Evolutionary conservation across 1,139 yeast species (phyloP), one percentile per base, ranked within the genome.

Genomic region (Lodderomyces pseudojiufengensis): DNA sequence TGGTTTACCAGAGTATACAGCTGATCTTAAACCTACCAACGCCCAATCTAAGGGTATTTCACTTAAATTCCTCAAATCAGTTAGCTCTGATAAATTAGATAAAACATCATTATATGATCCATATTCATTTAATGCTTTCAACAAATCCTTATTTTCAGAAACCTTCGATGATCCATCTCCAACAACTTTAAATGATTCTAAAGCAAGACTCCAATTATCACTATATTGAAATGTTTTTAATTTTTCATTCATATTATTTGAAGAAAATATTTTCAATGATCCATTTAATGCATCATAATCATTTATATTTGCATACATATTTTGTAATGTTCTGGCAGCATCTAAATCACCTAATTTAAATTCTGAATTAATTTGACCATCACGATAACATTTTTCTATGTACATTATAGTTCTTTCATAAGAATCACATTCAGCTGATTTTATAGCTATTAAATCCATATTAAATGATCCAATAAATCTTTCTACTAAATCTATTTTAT

Each of bases 281-380:
- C 98, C 99, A 54, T 86, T 92, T 30, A 94, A 68, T 0, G 96
- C 81, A 62, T 94, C 99, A 31, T 83, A 75, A 54, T 94, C 98
- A 50, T 88, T 90, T 38, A 92, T 78, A 41, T 76, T 84, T 4
- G 95, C 84, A 55, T 92, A 94, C 68, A 90, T 84, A 21, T 75
- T 74, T 50, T 87, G 90, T 23, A 94, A 60, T 3, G 80, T 73
- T 2, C 67, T 55, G 9, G 76, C 70, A 36, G 77, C 66, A 16
- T 68, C 63, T n/a, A 65, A 43, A 32, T 61, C 50, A 9, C 53
- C 62, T 15, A 64, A 49, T 24, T 53, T 51, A 31, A 50, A 44
- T 7, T 44, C 52, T 4, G 61, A 61, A 16, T 60, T 63, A 31
- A 65, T 63, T 24, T 60, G 54, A 12, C 66, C 61, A 9, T 65